Conservation (phyloP, 106 monocot species). For the Agapanthus africanus region DNA sequence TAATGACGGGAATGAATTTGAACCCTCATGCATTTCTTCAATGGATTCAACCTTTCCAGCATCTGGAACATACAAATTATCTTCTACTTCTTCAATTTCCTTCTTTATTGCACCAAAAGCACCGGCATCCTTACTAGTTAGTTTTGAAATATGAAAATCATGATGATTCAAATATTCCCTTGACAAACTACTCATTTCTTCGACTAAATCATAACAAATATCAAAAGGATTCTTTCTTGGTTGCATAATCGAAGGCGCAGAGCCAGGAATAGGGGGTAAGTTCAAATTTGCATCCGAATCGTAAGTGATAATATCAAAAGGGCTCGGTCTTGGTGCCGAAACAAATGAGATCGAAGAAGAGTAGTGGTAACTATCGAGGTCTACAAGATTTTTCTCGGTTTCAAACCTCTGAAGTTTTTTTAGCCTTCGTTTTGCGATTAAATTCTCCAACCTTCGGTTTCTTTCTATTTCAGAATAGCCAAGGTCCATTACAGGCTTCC, state of each 20-base stretch:
- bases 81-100: too few relatives aligned
- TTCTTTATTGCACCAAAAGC: too few relatives aligned
- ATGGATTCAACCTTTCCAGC: too few relatives aligned
- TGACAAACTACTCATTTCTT: slow-evolving; percentile 8
- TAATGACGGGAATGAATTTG: too few relatives aligned
- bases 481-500: slow-evolving; percentile 72
- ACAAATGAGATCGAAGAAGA: slow-evolving; percentile 37
- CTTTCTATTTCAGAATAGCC: slow-evolving; percentile 58
- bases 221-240: slow-evolving; percentile 57
- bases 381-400: slow-evolving; percentile 46
- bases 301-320: slow-evolving; percentile 66
- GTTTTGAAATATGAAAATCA: slow-evolving; percentile 12
- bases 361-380: slow-evolving; percentile 44
- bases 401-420: slow-evolving; percentile 34
- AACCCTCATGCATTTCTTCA: too few relatives aligned
- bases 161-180: slow-evolving; percentile 19
- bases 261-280: slow-evolving; percentile 67
- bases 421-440: slow-evolving; percentile 58
- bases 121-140: slow-evolving; percentile 1
- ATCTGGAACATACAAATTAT: too few relatives aligned
- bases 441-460: slow-evolving; percentile 55
- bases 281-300: slow-evolving; percentile 32
- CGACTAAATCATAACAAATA: slow-evolving; percentile 25
- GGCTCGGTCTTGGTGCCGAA: slow-evolving; percentile 45
- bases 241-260: slow-evolving; percentile 51